phyloP scores from a whole-genome alignment of 2,329 filamentous ascomycete genomes.

The Xylariaceae sp. region DNA sequence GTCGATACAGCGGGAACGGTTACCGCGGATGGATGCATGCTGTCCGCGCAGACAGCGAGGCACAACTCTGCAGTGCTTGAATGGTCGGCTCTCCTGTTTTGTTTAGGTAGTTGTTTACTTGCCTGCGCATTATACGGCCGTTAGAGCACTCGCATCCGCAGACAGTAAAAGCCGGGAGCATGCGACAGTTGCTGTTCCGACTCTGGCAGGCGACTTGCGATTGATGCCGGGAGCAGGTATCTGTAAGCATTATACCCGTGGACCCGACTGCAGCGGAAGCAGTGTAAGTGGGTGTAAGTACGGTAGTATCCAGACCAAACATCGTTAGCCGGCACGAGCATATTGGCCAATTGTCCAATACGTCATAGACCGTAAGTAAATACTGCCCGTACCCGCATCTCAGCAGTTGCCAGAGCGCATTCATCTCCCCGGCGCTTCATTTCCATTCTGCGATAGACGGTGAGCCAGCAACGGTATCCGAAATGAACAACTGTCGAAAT shows the following conservation, averaged over 20 bases:
- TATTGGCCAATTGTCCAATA: background rate
- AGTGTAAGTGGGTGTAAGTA: too few species aligned
- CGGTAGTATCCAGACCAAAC: too few species aligned
- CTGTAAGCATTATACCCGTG: too few species aligned
- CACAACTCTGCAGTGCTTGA: too few species aligned
- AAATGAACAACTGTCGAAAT: background rate
- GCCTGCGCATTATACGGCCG: too few species aligned
- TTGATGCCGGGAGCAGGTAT: background rate
- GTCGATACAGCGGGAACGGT: conserved; percentile 1
- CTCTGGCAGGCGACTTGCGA: background rate
- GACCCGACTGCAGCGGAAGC: too few species aligned
- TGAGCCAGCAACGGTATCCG: background rate
- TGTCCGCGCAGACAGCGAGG: background rate
- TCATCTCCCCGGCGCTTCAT: background rate
- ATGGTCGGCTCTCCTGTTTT: too few species aligned
- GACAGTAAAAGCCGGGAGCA: background rate
- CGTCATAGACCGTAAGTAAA: background rate
- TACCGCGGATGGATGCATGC: background rate
- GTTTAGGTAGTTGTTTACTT: too few species aligned
- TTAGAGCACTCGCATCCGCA: too few species aligned
- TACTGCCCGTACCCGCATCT: background rate
- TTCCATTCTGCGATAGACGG: background rate
- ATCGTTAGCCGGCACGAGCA: too few species aligned
- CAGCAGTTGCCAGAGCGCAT: background rate
- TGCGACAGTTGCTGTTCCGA: background rate